Conservation (phyloP, 225 moss, liverwort and hornwort genomes). For the Bryum argenteum region DNA sequence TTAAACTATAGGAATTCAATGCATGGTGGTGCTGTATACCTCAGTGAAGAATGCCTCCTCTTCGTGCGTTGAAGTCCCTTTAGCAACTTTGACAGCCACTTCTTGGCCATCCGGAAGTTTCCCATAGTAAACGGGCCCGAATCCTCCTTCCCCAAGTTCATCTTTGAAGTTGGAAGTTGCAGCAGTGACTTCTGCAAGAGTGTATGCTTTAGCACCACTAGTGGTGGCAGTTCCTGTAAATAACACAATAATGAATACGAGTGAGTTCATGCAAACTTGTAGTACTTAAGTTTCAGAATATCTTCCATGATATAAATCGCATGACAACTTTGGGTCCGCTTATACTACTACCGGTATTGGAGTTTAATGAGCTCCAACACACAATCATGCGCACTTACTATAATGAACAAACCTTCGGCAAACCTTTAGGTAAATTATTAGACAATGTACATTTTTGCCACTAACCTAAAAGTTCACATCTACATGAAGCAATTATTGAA, state of each 20-base stretch:
- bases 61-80: constrained; percentile 29
- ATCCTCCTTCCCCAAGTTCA: constrained; percentile 37
- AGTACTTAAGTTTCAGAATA: too few relatives aligned
- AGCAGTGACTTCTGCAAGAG: constrained; percentile 30
- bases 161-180: constrained; percentile 40
- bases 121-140: constrained; percentile 39
- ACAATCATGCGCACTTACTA: too few relatives aligned
- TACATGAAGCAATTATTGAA: too few relatives aligned
- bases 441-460: too few relatives aligned
- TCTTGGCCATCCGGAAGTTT: constrained; percentile 38
- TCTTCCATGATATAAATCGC: too few relatives aligned
- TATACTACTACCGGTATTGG: too few relatives aligned
- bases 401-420: too few relatives aligned
- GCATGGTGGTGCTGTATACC: constrained; percentile 25
- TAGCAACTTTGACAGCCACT: constrained; percentile 54
- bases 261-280: not conserved
- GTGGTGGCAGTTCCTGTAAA: constrained; percentile 3
- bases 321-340: too few relatives aligned
- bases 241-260: not conserved
- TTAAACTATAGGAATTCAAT: too few relatives aligned
- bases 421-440: too few relatives aligned
- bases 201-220: constrained; percentile 24
- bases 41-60: constrained; percentile 45
- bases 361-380: too few relatives aligned
- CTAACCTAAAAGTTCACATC: too few relatives aligned